Conservation (phyloP, 495 filamentous ascomycete genomes). For the Neurospora intermedia region DNA sequence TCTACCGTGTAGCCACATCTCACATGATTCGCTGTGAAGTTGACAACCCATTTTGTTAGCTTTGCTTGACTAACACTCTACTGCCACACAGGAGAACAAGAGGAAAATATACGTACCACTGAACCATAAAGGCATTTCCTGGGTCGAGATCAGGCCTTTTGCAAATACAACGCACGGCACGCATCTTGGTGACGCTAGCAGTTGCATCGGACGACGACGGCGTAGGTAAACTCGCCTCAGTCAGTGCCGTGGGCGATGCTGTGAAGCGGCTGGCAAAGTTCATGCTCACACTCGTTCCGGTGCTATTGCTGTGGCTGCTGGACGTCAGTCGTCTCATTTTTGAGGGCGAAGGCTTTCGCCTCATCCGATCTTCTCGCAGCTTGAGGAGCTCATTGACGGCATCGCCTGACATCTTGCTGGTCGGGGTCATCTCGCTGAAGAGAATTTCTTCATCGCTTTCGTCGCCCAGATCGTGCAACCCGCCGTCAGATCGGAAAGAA, state of each 20-base stretch:
- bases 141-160: slow-evolving; percentile 32
- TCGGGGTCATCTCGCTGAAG: slow-evolving; percentile 30
- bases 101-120: slow-evolving; percentile 49
- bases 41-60: neutral
- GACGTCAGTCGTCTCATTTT: slow-evolving; percentile 15
- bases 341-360: slow-evolving; percentile 31
- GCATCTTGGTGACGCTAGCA: slow-evolving; percentile 21
- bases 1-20: slow-evolving; percentile 70
- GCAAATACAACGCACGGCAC: slow-evolving; percentile 65
- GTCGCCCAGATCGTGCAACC: slow-evolving; percentile 18
- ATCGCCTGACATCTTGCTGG: slow-evolving; percentile 21
- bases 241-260: slow-evolving; percentile 55
- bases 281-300: slow-evolving; percentile 7
- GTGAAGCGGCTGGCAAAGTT: slow-evolving; percentile 13
- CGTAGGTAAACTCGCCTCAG: slow-evolving; percentile 54
- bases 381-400: slow-evolving; percentile 59
- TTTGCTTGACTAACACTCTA: neutral
- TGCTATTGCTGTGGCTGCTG: neutral
- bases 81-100: neutral
- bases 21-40: slow-evolving; percentile 63
- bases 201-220: slow-evolving; percentile 46
- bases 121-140: slow-evolving; percentile 67
- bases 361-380: slow-evolving; percentile 55
- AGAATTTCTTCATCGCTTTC: slow-evolving; percentile 51
- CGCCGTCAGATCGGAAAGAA: slow-evolving; percentile 18